Base-by-base conservation (phyloP, 495 filamentous ascomycete genomes). In the Thermothielavioides terrestris region DNA sequence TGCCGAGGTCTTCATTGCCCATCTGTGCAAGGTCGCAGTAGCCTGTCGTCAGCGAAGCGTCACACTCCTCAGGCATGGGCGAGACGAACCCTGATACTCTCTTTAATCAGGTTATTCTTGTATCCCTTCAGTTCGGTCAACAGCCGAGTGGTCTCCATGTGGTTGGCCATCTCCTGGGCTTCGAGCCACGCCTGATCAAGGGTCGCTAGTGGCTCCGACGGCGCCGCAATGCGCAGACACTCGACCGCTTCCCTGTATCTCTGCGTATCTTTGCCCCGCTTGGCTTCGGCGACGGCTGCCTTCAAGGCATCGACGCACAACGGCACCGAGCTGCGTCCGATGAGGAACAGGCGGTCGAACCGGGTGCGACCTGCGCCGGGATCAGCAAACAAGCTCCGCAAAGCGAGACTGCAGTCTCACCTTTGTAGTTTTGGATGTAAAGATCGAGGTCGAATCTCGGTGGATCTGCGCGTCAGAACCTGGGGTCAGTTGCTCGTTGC, bases 61-160 rank as follows among this genome's bases (percentile, higher is more conserved):
- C 17, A 28, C 9, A n/a, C 4, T 10, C n/a, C 2, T 12, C 41
- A 28, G 14, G 6, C 6, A 37, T 5, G 6, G 27, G 27, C 27
- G 27, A 28, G 27, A 55, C 82, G 47, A 75, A 94, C 89, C 59
- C 94, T 71, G 53, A 97, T 95, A 68, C 90, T 96, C 67, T 98
- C 92, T 64, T 96, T 96, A 54, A 98, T 88, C 30, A 97, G 66
- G 54, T 97, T 98, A 58, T 97, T 94, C 67, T 95, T 98, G 69
- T 97, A 97, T 6, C 84, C 86, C 62, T 87, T 87, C 25, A 98
- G 68, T 60, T 97, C 89, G 6, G 76, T 70, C 54, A 94, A 86
- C 49, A 96, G 69, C 39, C 84, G 79, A 32, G 85, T 77, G 1
- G 79, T 82, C 58, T 89, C 82, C 2, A 67, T 65, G 48, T 79